Base-by-base conservation (phyloP, 192 early-diverging fungal species). In the Gigaspora rosea region DNA sequence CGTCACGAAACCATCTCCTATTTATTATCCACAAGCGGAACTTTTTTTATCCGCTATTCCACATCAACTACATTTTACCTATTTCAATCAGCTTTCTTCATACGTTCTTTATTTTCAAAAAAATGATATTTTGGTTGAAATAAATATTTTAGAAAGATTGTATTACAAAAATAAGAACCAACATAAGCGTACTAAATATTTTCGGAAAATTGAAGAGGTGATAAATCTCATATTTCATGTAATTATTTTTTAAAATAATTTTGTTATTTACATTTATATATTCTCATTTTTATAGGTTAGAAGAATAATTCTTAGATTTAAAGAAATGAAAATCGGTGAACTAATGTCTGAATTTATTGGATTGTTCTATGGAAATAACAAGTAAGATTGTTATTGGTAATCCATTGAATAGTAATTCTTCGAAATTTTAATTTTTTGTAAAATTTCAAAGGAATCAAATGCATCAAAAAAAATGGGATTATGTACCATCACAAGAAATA, bases 121-220 rank as follows among this genome's bases (percentile, higher is more conserved):
- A 58, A 69, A 41, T 4, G 81, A 84, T 36, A 80, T 86, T 11
- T 86, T 83, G 85, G 79, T 78, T 12, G 85, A 86, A 66, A 50
- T 66, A 15, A 75, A 75, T 18, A 79, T 84, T 33, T 66, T 86
- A 20, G 85, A 86, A 52, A 41, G 81, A 68, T 77, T 86, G 50
- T 73, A 84, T 61, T 86, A 86, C 61, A 86, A 86, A 68, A 86
- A 86, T 77, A 86, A 84, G 61, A 80, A 78, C 16, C 85, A 86
- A 67, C 85, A 86, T 20, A 56, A 80, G 70, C 77, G 76, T 8
- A 49, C 85, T 20, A 57, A 61, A 1, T 83, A 86, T 58, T 86
- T 86, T 78, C 59, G 74, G 41, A 78, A 84, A 65, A 70, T 85
- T n/a, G 65, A 63, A 16, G 84, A 85, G 78, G 84, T 85, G 73